Evolutionary conservation across 495 filamentous ascomycete genomes (phyloP), one percentile per base, ranked within the genome.

Genomic region (Aspergillus haitiensis): DNA sequence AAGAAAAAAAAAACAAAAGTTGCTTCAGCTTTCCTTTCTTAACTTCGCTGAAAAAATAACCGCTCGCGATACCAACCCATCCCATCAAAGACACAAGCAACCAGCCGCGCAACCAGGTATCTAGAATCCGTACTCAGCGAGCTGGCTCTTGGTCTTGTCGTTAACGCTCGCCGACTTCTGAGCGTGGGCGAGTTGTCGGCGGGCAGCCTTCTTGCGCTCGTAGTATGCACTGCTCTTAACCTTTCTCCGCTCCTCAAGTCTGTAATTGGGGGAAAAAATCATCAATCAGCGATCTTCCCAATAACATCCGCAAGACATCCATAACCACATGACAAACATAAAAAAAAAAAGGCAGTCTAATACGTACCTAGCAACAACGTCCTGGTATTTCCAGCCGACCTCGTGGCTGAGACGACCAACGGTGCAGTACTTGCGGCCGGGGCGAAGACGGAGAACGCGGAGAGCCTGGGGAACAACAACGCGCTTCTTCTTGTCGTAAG

Each of bases 341-440:
- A 9, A 11, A 11, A 44, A 27, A 27, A 34, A 12, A 7, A n/a
- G 59, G 42, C 10, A 37, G 51, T 7, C 48, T 52, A 52, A 61
- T 55, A 88, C 93, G 70, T 79, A 98, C 94, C 91, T 89, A 67
- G 84, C 87, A 81, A 98, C 94, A 79, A 98, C 92, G 75, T 96
- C 93, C 84, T 96, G 87, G 88, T 98, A 98, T 80, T 98, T 98
- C 94, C 94, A 98, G 78, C 94, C 94, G 70, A 98, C 92, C 81
- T 98, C 94, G 77, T 97, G 92, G 81, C 92, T 94, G 72, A 98
- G 82, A 76, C 94, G 86, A 67, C 94, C 94, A 68, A 98, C 93
- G 60, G 91, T 93, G 88, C 95, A 98, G 88, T 93, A 98, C 86
- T 98, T 98, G 81, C 94, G 91, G 71, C 94, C 94, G 70, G 94